Evolutionary conservation across 257 asterid species (phyloP).

Genomic region (Salvia rosmarinus): DNA sequence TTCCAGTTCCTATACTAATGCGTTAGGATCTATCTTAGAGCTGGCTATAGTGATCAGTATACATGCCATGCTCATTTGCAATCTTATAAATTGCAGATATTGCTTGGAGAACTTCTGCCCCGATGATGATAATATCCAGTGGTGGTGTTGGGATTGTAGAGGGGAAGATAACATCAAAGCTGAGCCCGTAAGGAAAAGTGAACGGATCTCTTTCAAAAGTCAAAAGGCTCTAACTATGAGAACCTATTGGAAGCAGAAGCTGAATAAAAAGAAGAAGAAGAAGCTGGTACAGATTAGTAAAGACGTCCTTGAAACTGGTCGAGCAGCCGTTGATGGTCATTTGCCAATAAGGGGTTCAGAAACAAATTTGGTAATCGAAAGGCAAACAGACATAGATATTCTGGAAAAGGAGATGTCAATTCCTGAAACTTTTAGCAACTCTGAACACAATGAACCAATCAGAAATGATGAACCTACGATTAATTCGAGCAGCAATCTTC

Average conservation of each 20-base stretch:
- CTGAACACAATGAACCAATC: conserved; percentile 7
- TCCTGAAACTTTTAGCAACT: conserved; percentile 13
- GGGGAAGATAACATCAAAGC: neutral
- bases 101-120: conserved; percentile 31
- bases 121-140: conserved; percentile 30
- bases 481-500: neutral
- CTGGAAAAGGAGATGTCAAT: conserved; percentile 3
- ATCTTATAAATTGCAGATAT: conserved; percentile 26
- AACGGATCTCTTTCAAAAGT: conserved; percentile 22
- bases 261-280: conserved; percentile 20
- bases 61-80: neutral
- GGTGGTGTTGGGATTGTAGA: conserved; percentile 38
- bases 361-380: conserved; percentile 17
- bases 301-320: conserved; percentile 16
- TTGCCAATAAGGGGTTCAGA: too few relatives aligned
- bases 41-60: too few relatives aligned
- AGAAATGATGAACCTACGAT: conserved; percentile 17
- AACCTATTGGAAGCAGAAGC: conserved; percentile 31
- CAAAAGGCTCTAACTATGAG: conserved; percentile 7
- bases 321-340: neutral
- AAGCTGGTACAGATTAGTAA: conserved; percentile 11
- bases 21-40: neutral
- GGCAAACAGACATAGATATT: conserved; percentile 1
- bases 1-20: neutral
- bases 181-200: conserved; percentile 31